These are phyloP conservation scores for Fragilariopsis cylindrus DNA, from an alignment of 108 stramenopile genomes.

Conservation along the genomic window DNA sequence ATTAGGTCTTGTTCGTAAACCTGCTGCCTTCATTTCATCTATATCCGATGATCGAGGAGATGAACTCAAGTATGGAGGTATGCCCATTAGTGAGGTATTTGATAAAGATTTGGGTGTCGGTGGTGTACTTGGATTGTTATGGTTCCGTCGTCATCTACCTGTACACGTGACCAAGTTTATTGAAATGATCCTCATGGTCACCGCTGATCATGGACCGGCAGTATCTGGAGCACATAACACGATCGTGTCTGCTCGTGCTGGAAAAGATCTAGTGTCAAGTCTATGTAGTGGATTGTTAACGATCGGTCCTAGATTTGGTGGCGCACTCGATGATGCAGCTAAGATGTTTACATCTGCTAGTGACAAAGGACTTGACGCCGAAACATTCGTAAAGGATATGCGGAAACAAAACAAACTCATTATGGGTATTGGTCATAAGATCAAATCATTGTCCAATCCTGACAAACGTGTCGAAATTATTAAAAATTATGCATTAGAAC, in stretches of 20 bases:
- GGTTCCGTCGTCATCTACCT: constrained; percentile 89
- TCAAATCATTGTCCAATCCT: constrained; percentile 84
- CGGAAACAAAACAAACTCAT: constrained; percentile 84
- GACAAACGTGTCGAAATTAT: constrained; percentile 89
- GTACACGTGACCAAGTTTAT: constrained; percentile 90
- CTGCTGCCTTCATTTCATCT: constrained; percentile 90
- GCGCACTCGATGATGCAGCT: constrained; percentile 87
- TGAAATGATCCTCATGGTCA: constrained; percentile 94
- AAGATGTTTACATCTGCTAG: constrained; percentile 72
- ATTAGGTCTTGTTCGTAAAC: constrained; percentile 88
- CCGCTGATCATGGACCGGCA: constrained; percentile 86
- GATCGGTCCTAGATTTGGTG: constrained; percentile 93
- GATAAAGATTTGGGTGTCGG: constrained; percentile 84
- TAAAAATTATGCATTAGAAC: constrained; percentile 78
- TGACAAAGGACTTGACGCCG: constrained; percentile 68
- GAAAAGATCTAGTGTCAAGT: constrained; percentile 90
- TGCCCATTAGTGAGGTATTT: constrained; percentile 88
- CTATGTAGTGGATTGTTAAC: constrained; percentile 84
- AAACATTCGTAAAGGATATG: constrained; percentile 80
- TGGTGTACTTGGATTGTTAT: constrained; percentile 86
- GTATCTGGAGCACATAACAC: constrained; percentile 92
- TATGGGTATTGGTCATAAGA: constrained; percentile 92
- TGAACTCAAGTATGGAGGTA: constrained; percentile 85
- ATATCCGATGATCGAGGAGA: constrained; percentile 93
- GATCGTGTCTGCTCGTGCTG: constrained; percentile 89